Conservation (phyloP, 352 stramenopile species). For the Globisporangium carolinianum region DNA sequence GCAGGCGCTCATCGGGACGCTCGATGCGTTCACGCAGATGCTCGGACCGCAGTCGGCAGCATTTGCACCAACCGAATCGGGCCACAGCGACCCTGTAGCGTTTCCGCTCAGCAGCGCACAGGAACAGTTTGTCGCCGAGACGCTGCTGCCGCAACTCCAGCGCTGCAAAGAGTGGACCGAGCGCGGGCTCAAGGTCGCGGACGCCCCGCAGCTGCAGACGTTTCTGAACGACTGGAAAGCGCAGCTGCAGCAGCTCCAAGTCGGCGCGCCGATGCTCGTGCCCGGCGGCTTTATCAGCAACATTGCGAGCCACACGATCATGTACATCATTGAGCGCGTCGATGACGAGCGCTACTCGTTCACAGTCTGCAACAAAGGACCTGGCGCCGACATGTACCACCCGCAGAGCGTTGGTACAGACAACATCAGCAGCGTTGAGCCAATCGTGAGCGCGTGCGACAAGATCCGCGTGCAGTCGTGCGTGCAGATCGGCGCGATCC, state of each 20-base stretch:
- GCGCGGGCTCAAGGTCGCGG: slow-evolving; percentile 48
- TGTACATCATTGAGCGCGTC: slow-evolving; percentile 81
- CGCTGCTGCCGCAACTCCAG: slow-evolving; percentile 44
- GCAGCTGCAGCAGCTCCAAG: slow-evolving; percentile 34
- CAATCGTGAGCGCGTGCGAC: slow-evolving; percentile 16
- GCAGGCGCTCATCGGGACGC: slow-evolving; percentile 47
- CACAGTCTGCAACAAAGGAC: slow-evolving; percentile 86
- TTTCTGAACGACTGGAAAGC: slow-evolving; percentile 69
- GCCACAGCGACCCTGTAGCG: slow-evolving; percentile 24
- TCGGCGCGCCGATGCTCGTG: slow-evolving; percentile 45
- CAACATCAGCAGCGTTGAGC: not conserved
- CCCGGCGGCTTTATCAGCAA: slow-evolving; percentile 80
- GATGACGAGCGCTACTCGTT: slow-evolving; percentile 57
- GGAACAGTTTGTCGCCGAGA: slow-evolving; percentile 37
- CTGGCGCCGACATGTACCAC: slow-evolving; percentile 82
- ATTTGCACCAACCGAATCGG: slow-evolving; percentile 1
- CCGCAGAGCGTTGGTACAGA: slow-evolving; percentile 16
- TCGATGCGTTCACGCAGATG: slow-evolving; percentile 32
- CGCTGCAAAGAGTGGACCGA: slow-evolving; percentile 48
- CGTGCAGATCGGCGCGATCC: slow-evolving; percentile 61
- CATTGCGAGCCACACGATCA: slow-evolving; percentile 58
- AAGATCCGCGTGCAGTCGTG: slow-evolving; percentile 81
- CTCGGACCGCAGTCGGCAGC: slow-evolving; percentile 21
- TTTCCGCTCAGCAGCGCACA: slow-evolving; percentile 51
- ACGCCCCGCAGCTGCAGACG: slow-evolving; percentile 53